phyloP scores from a whole-genome alignment of 768 basidiomycete genomes.

The Strobilomyces echinocephalus region DNA sequence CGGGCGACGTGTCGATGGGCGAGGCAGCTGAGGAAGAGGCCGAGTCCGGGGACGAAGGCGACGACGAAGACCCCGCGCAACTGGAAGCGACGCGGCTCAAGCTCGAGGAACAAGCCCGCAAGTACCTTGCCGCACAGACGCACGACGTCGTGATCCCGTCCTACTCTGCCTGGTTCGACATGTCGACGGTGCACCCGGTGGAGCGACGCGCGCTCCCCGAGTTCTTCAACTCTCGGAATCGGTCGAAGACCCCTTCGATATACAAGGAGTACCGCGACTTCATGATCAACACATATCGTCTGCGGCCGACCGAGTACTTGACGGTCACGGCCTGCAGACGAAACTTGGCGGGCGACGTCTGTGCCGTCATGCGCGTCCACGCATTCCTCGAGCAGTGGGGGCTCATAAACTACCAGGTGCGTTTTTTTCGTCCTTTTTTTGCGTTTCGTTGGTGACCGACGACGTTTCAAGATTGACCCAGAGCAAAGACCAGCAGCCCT shows the following conservation, averaged over 20 bases:
- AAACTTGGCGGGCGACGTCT: slow-evolving; percentile 96
- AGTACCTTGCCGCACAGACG: slow-evolving; percentile 95
- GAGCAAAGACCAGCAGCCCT: slow-evolving; percentile 91
- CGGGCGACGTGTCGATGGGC: slow-evolving; percentile 76
- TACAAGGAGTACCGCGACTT: slow-evolving; percentile 99
- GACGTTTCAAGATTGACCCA: slow-evolving; percentile 78
- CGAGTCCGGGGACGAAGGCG: slow-evolving; percentile 75
- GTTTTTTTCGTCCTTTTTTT: slow-evolving; percentile 25
- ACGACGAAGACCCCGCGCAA: slow-evolving; percentile 82
- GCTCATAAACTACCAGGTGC: slow-evolving; percentile 95
- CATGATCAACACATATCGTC: slow-evolving; percentile 97
- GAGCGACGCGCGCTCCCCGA: slow-evolving; percentile 92
- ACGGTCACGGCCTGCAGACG: slow-evolving; percentile 96
- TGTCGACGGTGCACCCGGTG: slow-evolving; percentile 88
- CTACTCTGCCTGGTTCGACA: slow-evolving; percentile 97
- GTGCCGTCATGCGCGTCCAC: slow-evolving; percentile 98
- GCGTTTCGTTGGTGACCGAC: slow-evolving; percentile 1
- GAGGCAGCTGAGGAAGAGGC: slow-evolving; percentile 72
- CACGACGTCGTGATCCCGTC: slow-evolving; percentile 97
- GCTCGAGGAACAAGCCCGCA: slow-evolving; percentile 82
- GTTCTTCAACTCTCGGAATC: slow-evolving; percentile 94
- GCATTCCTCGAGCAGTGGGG: slow-evolving; percentile 99
- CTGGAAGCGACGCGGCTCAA: slow-evolving; percentile 74
- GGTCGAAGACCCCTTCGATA: slow-evolving; percentile 92
- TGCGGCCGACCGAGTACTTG: slow-evolving; percentile 91